Evolutionary conservation across 768 basidiomycete genomes (phyloP), one percentile per base, ranked within the genome.

Genomic region (Gelatoporia subvermispora): DNA sequence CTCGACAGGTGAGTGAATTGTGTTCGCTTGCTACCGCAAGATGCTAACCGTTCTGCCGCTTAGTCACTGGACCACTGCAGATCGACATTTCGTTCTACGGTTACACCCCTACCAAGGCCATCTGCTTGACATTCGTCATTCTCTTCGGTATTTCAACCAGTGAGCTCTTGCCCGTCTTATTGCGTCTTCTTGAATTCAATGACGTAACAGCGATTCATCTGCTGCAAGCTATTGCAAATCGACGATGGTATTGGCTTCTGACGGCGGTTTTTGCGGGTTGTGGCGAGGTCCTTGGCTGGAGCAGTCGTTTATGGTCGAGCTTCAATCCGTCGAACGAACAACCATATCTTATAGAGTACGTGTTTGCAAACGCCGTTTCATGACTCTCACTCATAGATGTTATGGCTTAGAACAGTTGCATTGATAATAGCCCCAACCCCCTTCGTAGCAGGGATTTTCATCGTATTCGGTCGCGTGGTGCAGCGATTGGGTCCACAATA

Each of bases 391-490:
- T n/a, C n/a, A n/a, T 31, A 15, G 11, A 7, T 10, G 5, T 16
- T 3, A 17, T 1, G 11, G 5, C 39, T 2, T 39, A 57, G 56
- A 24, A 45, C 40, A 1, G 43, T 50, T 3, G 41, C 48, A 16
- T 38, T 53, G 7, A 53, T 57, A 10, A 23, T 57, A 5, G 56
- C 52, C 0, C 81, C 82, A 1, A 82, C 79, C 0, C 78, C 78
- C 1, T 65, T 82, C 8, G 60, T 82, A 4, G 82, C 80, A 0
- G 81, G 64, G 11, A 76, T 74, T 50, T 84, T 82, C 54, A 63
- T 81, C 35, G 73, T 81, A 35, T 69, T 81, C 24, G 77, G 75
- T 2, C 61, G 61, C 10, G 69, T 82, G 35, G 74, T 80, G 17
- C 41, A 51, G 2, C 57, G 54, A 0, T 55, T 81, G 0, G 81